A percentile compares a stretch with the other conserved stretches of the same genome.
These are phyloP conservation scores for Cordyceps tenuipes DNA, from an alignment of 2,329 filamentous ascomycete genomes.

Conservation along the genomic window DNA sequence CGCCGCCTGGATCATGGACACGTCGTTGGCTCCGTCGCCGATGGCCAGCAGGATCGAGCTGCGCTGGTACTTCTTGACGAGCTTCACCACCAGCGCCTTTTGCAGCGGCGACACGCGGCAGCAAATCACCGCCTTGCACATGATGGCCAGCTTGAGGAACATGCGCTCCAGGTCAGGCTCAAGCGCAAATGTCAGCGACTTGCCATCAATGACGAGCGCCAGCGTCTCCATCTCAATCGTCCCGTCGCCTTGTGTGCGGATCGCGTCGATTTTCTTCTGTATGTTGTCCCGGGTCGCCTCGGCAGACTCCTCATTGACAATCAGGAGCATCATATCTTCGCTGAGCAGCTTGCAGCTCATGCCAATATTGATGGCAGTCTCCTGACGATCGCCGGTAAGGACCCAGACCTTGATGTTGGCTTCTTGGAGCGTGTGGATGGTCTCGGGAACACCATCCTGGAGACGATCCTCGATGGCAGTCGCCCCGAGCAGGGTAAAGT, in stretches of 20 bases:
- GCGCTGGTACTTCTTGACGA: constrained; percentile 86
- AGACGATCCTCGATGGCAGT: constrained; percentile 96
- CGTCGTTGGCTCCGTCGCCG: constrained; percentile 95
- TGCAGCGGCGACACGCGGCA: constrained; percentile 94
- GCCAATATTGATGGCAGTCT: constrained; percentile 98
- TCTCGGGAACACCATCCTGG: constrained; percentile 95
- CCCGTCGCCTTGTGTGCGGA: constrained; percentile 70
- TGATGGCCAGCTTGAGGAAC: constrained; percentile 85
- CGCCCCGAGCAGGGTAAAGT: constrained; percentile 83
- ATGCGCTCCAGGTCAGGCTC: constrained; percentile 90
- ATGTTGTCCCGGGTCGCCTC: constrained; percentile 78
- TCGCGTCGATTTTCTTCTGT: constrained; percentile 86
- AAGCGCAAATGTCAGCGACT: constrained; percentile 85
- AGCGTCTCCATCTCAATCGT: constrained; percentile 76
- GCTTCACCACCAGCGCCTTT: constrained; percentile 94
- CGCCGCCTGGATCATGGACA: constrained; percentile 99
- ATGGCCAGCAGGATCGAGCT: constrained; percentile 90
- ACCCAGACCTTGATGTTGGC: constrained; percentile 99
- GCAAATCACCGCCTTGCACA: constrained; percentile 99
- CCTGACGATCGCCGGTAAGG: constrained; percentile 90
- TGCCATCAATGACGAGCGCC: constrained; percentile 91
- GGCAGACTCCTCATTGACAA: constrained; percentile 84
- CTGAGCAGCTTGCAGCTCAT: constrained; percentile 99
- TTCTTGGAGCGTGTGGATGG: constrained; percentile 91
- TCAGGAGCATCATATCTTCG: constrained; percentile 96